phyloP scores from a whole-genome alignment of 495 filamentous ascomycete genomes.

The Tuber brumale region DNA sequence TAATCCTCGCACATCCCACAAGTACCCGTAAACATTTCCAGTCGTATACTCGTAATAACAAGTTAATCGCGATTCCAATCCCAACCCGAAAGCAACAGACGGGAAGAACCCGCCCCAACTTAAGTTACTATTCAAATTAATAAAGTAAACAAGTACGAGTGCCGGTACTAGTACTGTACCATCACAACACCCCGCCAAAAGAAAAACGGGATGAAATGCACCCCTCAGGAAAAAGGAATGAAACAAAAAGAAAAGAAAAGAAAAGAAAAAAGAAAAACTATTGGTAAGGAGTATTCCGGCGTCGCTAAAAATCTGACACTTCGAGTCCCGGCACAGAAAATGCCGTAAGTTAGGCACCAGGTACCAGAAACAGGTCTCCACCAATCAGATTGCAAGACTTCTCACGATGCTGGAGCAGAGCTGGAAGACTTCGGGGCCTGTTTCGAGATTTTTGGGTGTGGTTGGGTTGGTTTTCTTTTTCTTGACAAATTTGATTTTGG shows the following conservation, averaged over 20 bases:
- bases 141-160: neutral
- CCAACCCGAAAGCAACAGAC: neutral
- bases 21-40: too few species aligned
- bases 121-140: neutral
- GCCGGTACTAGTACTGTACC: neutral
- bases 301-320: neutral
- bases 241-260: neutral
- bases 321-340: neutral
- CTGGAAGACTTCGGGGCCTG: neutral
- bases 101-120: neutral
- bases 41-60: too few species aligned
- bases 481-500: conserved; percentile 16
- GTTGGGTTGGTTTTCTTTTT: conserved; percentile 17
- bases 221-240: neutral
- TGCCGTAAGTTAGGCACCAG: neutral
- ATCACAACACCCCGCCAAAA: neutral
- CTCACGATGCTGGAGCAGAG: neutral
- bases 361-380: neutral
- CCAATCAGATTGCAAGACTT: neutral
- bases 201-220: neutral
- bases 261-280: neutral
- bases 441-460: neutral
- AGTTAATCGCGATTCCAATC: too few species aligned
- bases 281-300: neutral
- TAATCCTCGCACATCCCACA: too few species aligned